Evolutionary conservation across 345 rosid genomes (phyloP), one percentile per base, ranked within the genome.

Genomic region (Hypericum androsaemum): DNA sequence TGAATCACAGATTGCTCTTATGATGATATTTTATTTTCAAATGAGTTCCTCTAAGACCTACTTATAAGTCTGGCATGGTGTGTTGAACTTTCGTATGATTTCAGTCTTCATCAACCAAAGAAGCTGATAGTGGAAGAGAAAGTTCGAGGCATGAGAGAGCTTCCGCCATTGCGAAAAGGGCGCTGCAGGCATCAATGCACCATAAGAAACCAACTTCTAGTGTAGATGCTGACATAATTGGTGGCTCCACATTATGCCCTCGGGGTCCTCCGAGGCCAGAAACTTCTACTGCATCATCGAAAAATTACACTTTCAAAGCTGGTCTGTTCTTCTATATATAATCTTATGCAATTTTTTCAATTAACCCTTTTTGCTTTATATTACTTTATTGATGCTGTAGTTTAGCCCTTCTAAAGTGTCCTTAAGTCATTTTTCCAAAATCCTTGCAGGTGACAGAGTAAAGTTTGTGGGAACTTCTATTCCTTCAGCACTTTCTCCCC

Each of bases 201-300:
- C 83, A 79, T 48, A 88, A 77, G 76, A 83, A 78, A 64, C 90
- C 95, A 60, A 76, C 89, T 64, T 94, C 97, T 43, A 94, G 97
- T 61, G 94, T 85, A 28, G 97, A 94, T 56, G 97, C 95, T 59
- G 94, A 81, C 66, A 88, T 88, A 45, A 83, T 83, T 10, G 95
- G 98, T 60, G 88, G 95, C 47, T 85, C 95, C 41, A 60, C 83
- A 44, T 36, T 80, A 57, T 72, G 82, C 64, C 77, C 89, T 41
- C 96, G 79, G 52, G 81, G 84, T 43, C 70, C 75, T 62, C 90
- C 83, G 61, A 88, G 74, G 82, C 97, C 80, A 50, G 99, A 94
- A 71, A 76, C 77, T 39, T 88, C 95, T 53, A 94, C 97, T 48
- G 99, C 95, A 59, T 75, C 95, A 62, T 94, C 95, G 53, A 94